These are phyloP conservation scores for Bryopsis sp. DNA, from an alignment of 139 green algal species.

Conservation along the genomic window DNA sequence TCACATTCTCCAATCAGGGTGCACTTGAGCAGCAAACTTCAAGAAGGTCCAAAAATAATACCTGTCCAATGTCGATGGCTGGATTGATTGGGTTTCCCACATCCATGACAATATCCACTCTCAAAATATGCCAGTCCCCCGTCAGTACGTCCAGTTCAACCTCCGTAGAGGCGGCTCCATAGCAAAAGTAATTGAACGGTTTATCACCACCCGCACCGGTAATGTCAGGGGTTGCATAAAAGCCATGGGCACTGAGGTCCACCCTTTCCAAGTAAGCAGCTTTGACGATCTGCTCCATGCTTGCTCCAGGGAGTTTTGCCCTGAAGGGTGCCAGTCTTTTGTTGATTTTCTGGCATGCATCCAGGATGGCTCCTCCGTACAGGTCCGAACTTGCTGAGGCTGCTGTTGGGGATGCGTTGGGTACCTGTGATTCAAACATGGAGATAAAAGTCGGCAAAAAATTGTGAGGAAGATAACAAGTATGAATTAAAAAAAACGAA, in stretches of 20 bases:
- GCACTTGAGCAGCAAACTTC: no score
- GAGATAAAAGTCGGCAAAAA: neutral
- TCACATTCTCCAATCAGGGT: no score
- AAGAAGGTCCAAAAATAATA: no score
- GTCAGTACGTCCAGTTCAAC: slow-evolving; percentile 85
- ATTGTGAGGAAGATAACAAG: slow-evolving; percentile 14
- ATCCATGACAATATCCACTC: slow-evolving; percentile 88
- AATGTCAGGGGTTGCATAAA: slow-evolving; percentile 88
- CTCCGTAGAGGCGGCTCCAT: slow-evolving; percentile 59
- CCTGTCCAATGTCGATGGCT: slow-evolving; percentile 92
- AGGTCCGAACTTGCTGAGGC: slow-evolving; percentile 84
- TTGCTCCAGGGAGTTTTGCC: neutral
- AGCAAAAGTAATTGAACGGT: slow-evolving; percentile 91
- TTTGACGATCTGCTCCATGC: slow-evolving; percentile 42
- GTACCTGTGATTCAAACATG: slow-evolving; percentile 53
- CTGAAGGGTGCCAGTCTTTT: slow-evolving; percentile 58
- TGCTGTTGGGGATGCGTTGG: slow-evolving; percentile 89
- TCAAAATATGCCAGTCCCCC: slow-evolving; percentile 64
- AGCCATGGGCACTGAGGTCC: slow-evolving; percentile 89
- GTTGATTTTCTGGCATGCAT: slow-evolving; percentile 83
- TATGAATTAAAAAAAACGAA: no score
- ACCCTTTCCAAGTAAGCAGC: slow-evolving; percentile 76
- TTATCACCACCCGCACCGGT: slow-evolving; percentile 48
- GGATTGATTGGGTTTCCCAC: slow-evolving; percentile 90
- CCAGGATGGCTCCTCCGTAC: slow-evolving; percentile 81